Evolutionary conservation across 1,139 yeast genomes (phyloP).

Genomic region (Sugiyamaella sp.): DNA sequence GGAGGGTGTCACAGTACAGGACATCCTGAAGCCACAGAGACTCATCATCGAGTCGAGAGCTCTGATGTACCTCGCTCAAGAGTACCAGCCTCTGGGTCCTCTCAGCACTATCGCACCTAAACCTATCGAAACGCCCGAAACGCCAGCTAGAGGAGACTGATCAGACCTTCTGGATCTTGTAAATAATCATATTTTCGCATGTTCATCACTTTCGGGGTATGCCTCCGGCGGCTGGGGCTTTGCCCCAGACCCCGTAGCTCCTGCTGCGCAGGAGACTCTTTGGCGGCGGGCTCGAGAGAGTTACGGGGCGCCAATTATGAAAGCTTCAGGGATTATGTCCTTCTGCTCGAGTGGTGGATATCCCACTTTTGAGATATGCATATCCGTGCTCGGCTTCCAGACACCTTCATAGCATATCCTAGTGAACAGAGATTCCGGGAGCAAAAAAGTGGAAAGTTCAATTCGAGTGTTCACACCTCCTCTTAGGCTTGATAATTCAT

Average conservation of each 20-base stretch:
- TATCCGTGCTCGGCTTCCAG: background rate
- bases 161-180: background rate
- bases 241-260: constrained; percentile 16
- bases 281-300: too few species aligned
- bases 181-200: constrained; percentile 13
- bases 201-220: background rate
- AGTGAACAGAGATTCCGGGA: too few species aligned
- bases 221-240: constrained; percentile 14
- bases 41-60: constrained; percentile 76
- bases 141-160: background rate
- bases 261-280: too few species aligned
- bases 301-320: too few species aligned
- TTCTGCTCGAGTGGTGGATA: too few species aligned
- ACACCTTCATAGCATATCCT: too few species aligned
- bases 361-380: background rate
- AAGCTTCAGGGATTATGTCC: too few species aligned
- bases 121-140: constrained; percentile 17
- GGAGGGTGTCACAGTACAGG: constrained; percentile 84
- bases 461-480: too few species aligned
- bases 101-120: constrained; percentile 24
- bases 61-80: constrained; percentile 51
- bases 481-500: constrained; percentile 66
- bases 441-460: too few species aligned
- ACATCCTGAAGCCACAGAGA: constrained; percentile 77
- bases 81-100: constrained; percentile 23